These are phyloP conservation scores for Fraxinus angustifolia DNA, from an alignment of 305 asterid species.

Conservation along the genomic window DNA sequence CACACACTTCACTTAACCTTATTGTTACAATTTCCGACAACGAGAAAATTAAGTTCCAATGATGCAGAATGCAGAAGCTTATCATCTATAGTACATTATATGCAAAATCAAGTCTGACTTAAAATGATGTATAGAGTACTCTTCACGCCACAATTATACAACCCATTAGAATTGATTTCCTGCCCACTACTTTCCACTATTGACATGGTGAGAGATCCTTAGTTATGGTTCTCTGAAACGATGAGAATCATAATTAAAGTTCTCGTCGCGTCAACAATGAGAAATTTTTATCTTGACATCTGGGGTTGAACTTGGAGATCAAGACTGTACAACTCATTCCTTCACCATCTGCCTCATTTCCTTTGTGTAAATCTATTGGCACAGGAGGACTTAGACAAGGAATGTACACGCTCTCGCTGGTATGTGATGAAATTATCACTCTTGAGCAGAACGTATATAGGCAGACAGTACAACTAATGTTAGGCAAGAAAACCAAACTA, in stretches of 20 bases:
- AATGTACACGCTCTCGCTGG: background rate
- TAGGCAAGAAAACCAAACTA: background rate
- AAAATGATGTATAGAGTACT: background rate
- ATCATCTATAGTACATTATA: background rate
- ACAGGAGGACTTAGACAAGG: background rate
- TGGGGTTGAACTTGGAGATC: background rate
- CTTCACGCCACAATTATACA: background rate
- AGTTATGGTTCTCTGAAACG: background rate
- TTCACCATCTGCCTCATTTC: background rate
- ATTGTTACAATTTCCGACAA: background rate
- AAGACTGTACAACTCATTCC: background rate
- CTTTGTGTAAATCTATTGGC: background rate
- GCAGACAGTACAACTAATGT: background rate
- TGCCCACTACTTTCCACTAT: background rate
- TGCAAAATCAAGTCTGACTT: background rate
- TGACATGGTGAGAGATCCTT: background rate
- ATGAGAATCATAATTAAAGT: background rate
- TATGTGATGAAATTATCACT: background rate
- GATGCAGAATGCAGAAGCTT: background rate
- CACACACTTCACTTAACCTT: background rate
- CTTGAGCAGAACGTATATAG: background rate
- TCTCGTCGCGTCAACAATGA: background rate
- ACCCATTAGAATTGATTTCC: background rate
- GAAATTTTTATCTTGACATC: background rate
- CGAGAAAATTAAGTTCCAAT: background rate